phyloP scores from a whole-genome alignment of 1,139 yeast genomes.

The Pichia sp. region DNA sequence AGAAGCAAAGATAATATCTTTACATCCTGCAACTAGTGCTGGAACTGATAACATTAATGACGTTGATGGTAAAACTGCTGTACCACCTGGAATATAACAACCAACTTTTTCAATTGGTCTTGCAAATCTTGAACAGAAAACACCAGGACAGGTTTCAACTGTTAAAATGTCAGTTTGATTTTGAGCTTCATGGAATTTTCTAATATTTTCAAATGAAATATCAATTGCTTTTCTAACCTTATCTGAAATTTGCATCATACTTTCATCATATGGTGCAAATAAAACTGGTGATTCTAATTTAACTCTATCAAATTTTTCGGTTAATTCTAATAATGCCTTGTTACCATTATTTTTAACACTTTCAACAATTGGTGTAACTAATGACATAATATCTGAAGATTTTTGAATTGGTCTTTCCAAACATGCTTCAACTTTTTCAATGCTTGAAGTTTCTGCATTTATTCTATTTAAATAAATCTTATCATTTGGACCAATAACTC shows the following conservation, averaged over 20 bases:
- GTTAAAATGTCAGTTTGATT: conserved; percentile 60
- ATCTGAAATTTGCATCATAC: conserved; percentile 65
- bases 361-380: conserved; percentile 84
- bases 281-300: conserved; percentile 63
- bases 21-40: conserved; percentile 97
- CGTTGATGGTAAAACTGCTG: conserved; percentile 96
- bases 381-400: conserved; percentile 83
- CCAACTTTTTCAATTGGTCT: conserved; percentile 94
- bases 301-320: conserved; percentile 89
- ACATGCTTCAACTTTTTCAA: conserved; percentile 47
- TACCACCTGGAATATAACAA: conserved; percentile 95
- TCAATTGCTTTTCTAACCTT: conserved; percentile 85
- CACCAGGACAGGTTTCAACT: conserved; percentile 96
- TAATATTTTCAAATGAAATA: conserved; percentile 79
- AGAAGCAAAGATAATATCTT: conserved; percentile 90
- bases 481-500: conserved; percentile 27
- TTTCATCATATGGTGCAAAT: conserved; percentile 78
- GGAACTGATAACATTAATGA: conserved; percentile 98
- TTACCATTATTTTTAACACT: conserved; percentile 77
- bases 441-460: conserved; percentile 39
- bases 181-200: conserved; percentile 92
- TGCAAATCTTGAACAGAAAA: conserved; percentile 86
- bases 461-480: conserved; percentile 59
- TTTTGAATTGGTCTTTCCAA: conserved; percentile 86
- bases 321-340: conserved; percentile 74